phyloP scores from a whole-genome alignment of 495 filamentous ascomycete species.

The Aspergillus ellipticus region DNA sequence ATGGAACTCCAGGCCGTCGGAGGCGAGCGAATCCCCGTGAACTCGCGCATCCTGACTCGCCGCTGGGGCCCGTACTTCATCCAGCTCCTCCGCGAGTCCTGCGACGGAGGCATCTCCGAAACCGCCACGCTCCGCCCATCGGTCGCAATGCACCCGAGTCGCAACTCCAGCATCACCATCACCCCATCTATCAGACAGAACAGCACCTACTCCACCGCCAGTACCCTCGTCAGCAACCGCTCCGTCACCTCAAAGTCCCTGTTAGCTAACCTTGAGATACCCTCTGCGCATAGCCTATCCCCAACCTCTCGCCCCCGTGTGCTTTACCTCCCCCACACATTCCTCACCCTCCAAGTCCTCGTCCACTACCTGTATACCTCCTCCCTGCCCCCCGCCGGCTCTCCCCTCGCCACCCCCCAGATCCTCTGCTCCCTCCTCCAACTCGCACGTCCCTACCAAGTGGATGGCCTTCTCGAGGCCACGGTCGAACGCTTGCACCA shows the following conservation, averaged over 20 bases:
- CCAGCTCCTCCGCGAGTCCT: constrained; percentile 77
- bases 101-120: constrained; percentile 43
- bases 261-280: constrained; percentile 41
- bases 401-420: constrained; percentile 85
- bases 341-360: constrained; percentile 79
- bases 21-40: constrained; percentile 89
- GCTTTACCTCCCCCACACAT: constrained; percentile 89
- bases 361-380: constrained; percentile 93
- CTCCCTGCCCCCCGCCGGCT: constrained; percentile 68
- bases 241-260: constrained; percentile 44
- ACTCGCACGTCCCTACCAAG: constrained; percentile 84
- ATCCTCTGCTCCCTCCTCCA: constrained; percentile 94
- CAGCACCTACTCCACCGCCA: constrained; percentile 58
- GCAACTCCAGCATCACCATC: constrained; percentile 82
- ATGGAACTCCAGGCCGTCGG: constrained; percentile 93
- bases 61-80: constrained; percentile 96
- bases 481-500: constrained; percentile 88
- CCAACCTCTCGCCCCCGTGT: constrained; percentile 76
- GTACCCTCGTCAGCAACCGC: constrained; percentile 50
- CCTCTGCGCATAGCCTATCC: constrained; percentile 51
- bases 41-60: constrained; percentile 79
- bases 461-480: constrained; percentile 89
- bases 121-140: constrained; percentile 51
- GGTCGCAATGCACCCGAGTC: constrained; percentile 41
- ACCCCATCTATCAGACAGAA: constrained; percentile 63